Percentiles rank a stretch among this genome's conserved stretches.
Conservation (phyloP, 108 stramenopile genomes). For the Cyclotella choctawhatcheeana region DNA sequence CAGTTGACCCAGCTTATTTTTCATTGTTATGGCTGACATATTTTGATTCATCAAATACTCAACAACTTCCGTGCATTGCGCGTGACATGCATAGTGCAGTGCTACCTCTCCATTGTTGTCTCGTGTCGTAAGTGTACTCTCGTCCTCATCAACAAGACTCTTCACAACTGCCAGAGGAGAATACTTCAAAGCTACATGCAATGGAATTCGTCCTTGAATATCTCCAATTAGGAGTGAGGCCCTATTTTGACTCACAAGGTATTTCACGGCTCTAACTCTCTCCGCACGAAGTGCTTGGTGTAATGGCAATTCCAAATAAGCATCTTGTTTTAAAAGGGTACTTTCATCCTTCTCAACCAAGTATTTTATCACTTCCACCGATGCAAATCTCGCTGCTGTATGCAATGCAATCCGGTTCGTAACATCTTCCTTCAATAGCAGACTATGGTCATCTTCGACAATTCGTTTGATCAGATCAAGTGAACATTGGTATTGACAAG, state of each 20-base stretch:
- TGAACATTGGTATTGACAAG: conserved; percentile 1
- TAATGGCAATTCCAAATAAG: not conserved
- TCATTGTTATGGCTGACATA: not conserved
- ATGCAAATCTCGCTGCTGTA: not conserved
- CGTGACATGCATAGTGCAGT: conserved; percentile 15
- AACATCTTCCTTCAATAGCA: not conserved
- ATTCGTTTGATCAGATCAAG: not conserved
- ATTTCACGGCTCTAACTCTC: not conserved
- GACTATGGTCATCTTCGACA: not conserved
- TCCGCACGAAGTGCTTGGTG: conserved; percentile 11
- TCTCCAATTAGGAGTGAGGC: not conserved
- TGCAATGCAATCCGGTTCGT: not conserved
- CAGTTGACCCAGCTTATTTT: not conserved
- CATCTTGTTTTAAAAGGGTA: not conserved
- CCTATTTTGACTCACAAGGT: not conserved
- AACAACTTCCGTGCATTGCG: not conserved
- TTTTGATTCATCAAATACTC: conserved; percentile 2
- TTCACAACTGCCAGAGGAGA: not conserved
- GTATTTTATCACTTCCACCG: not conserved
- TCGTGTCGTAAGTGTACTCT: not conserved
- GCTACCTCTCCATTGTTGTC: conserved; percentile 17
- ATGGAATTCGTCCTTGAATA: not conserved
- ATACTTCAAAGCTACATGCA: conserved; percentile 2
- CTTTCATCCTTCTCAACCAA: not conserved
- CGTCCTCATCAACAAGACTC: not conserved